Base-by-base conservation (phyloP, 257 asterid genomes). In the Cruciata laevipes region DNA sequence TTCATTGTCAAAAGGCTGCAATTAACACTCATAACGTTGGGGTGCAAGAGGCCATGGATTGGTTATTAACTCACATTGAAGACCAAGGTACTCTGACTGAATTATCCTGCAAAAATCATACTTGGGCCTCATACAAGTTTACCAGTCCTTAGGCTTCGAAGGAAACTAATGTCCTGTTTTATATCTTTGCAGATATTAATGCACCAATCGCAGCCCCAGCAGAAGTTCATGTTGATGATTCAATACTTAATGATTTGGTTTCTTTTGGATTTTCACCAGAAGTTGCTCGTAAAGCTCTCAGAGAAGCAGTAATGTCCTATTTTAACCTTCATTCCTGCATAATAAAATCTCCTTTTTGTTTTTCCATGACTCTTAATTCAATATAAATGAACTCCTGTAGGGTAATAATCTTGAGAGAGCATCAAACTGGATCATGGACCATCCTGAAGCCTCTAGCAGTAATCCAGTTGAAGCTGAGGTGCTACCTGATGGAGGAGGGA, bases 401-500 rank as follows among this genome's bases (percentile, higher is more conserved):
- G 96, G 79, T 13, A 96, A 90, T 78, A 93, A 94, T 71, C 83
- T 90, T 68, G 97, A 88, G 81, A 90, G 78, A 77, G 99, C 99
- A 30, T 85, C 97, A 62, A 97, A 94, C 53, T 90, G 97, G 97
- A 88, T 94, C 76, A 88, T 84, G 72, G 90, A 73, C 75, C 73
- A 85, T 80, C 89, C 95, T 38, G 75, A 69, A 61, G 87, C 88
- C 65, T 53, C 83, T 71, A 80, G 77, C 62, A 83, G 83, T 25
- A 92, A 83, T 65, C 76, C 80, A 62, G 75, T 82, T 21, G 95
- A 83, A 67, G 76, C 81, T 65, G 76, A 47, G 55, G 55, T 84
- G 66, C 69, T 94, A 63, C 95, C 99, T 32, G 99, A 94, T 73
- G 97, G 99, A 81, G 83, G 78, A 75, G 99, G 99, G 83, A 88